A percentile compares a stretch with the other conserved stretches of the same genome.
These are phyloP conservation scores for Miscanthus sacchariflorus DNA, from an alignment of 202 grass and related monocot species.

Conservation along the genomic window DNA sequence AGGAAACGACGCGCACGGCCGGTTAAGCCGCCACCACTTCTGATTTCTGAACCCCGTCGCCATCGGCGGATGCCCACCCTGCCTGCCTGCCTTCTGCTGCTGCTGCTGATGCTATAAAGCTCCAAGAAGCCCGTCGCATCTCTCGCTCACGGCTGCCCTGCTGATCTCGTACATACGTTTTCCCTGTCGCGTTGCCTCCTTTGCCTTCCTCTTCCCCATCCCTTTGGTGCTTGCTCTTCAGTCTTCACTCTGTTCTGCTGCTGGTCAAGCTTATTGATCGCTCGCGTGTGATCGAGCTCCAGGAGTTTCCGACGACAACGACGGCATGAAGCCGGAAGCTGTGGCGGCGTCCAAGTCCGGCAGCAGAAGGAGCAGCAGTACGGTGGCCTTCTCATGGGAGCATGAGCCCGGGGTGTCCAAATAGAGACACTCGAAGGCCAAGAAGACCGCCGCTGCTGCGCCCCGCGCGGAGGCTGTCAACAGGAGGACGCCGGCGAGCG, in stretches of 20 bases:
- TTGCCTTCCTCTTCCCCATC: background rate
- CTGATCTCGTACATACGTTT: too few relatives aligned
- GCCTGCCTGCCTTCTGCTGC: background rate
- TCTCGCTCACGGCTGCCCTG: background rate
- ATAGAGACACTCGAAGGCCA: background rate
- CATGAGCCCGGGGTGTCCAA: constrained; percentile 78
- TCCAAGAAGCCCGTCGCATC: constrained; percentile 19
- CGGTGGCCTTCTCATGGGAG: constrained; percentile 89
- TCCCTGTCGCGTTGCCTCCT: background rate
- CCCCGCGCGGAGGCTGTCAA: too few relatives aligned
- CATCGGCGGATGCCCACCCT: constrained; percentile 9
- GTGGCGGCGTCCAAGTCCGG: background rate
- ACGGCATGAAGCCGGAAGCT: constrained; percentile 33
- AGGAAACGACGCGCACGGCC: background rate
- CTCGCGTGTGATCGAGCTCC: background rate
- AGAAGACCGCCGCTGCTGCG: background rate
- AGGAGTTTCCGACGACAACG: background rate
- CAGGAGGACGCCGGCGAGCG: background rate
- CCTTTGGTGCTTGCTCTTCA: too few relatives aligned
- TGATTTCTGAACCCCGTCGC: background rate
- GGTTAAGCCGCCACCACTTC: constrained; percentile 21
- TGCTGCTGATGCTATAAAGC: background rate
- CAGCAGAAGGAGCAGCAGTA: background rate
- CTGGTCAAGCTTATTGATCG: too few relatives aligned
- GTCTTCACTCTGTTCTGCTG: background rate